Evolutionary conservation across 176 grass and related monocot genomes (phyloP).

Genomic region (Triticum monococcum): DNA sequence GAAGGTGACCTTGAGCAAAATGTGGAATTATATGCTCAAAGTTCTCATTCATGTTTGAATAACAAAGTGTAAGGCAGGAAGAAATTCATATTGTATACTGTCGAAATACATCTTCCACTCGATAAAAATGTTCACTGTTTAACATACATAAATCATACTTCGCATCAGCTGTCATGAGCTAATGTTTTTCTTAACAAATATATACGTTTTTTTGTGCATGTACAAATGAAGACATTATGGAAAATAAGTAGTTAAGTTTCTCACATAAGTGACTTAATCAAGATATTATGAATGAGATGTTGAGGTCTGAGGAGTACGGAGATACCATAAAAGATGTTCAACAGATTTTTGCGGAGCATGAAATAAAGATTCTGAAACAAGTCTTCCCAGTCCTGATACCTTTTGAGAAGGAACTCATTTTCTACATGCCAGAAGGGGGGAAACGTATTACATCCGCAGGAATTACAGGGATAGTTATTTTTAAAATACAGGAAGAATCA

Average conservation of each 20-base stretch:
- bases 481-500: no score
- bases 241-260: neutral
- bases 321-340: slow-evolving; percentile 91
- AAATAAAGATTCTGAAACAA: slow-evolving; percentile 78
- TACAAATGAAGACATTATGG: neutral
- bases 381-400: slow-evolving; percentile 78
- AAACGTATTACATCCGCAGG: neutral
- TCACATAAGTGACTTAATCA: neutral
- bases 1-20: slow-evolving; percentile 5
- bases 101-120: neutral
- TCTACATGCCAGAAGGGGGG: slow-evolving; percentile 47
- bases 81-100: neutral
- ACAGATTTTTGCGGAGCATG: slow-evolving; percentile 76
- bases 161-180: neutral
- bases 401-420: slow-evolving; percentile 61
- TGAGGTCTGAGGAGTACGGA: neutral
- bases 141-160: neutral
- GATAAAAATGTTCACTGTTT: neutral
- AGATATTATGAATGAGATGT: neutral
- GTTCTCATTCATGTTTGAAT: neutral
- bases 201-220: neutral
- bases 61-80: neutral
- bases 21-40: neutral
- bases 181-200: neutral
- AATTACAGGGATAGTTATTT: neutral